Base-by-base conservation (phyloP, 2,329 filamentous ascomycete genomes). In the Cryoendolithus antarcticus region DNA sequence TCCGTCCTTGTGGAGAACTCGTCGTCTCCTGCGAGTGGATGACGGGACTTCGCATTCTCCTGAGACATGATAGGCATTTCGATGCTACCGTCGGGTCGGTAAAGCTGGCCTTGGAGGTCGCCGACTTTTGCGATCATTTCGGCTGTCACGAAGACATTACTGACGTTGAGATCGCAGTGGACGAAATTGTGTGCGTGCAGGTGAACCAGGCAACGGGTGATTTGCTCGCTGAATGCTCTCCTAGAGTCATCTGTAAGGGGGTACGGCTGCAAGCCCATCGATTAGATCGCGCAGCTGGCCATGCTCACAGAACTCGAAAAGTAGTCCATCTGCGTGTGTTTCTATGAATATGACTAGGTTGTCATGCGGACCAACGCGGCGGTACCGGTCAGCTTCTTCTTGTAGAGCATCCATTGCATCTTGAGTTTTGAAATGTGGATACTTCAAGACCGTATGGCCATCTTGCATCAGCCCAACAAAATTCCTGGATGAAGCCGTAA, bases 401-500 rank as follows among this genome's bases (percentile, higher is more conserved):
- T 30, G 32, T 4, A 39, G 15, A 30, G 24, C 19, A 6, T 24
- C 5, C 36, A 42, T 5, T 32, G 32, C 15, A 2, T 42, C 29
- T 11, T 12, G 31, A 9, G 32, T 38, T 30, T 36, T 39, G 40
- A 6, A 12, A 12, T 9, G 13, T 4, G 36, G 40, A 30, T 42
- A 42, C 19, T 42, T 42, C n/a, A 42, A 29, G 4, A 39, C 40
- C 19, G 31, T 39, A 9, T 12, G 35, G n/a, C 32, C 36, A n/a
- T 42, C 40, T 29, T 42, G 32, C 40, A 42, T 35, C 11, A 42
- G 27, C 29, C 40, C 40, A 4, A 42, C 28, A 35, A 30, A 35
- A 30, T 29, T 27, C 8, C 32, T 21, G 6, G 31, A n/a, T 9
- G 40, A 42, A 34, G 40, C n/a, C 27, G 36, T 29, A 35, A 42